Evolutionary conservation across 2,329 filamentous ascomycete species (phyloP).

Genomic region (Colletotrichum sublineola): DNA sequence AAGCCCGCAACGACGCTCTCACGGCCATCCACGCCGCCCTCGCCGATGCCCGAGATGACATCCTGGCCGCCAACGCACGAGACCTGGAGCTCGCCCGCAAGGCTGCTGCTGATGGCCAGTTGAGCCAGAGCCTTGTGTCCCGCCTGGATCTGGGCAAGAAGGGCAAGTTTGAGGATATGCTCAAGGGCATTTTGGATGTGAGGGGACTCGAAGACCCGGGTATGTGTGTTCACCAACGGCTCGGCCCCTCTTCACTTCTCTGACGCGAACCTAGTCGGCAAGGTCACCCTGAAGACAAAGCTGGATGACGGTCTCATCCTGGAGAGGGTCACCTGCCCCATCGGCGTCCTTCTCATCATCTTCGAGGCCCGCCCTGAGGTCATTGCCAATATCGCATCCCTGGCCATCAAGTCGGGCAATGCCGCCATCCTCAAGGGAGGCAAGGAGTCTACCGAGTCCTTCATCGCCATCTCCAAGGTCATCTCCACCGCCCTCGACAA

Average conservation of each 20-base stretch:
- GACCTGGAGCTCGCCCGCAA: conserved; percentile 82
- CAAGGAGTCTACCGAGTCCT: conserved; percentile 96
- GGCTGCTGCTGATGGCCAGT: conserved; percentile 79
- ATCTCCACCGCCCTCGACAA: conserved; percentile 82
- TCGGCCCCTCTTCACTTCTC: background rate
- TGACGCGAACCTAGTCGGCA: conserved; percentile 72
- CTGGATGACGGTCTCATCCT: conserved; percentile 89
- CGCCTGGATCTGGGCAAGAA: conserved; percentile 86
- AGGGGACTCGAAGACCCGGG: conserved; percentile 86
- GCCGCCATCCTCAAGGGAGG: conserved; percentile 96
- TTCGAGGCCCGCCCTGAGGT: conserved; percentile 98
- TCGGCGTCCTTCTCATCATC: conserved; percentile 97
- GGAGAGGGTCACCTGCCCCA: conserved; percentile 91
- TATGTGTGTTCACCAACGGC: conserved; percentile 57
- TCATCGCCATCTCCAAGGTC: conserved; percentile 87
- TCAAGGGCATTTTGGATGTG: conserved; percentile 93
- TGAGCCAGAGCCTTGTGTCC: conserved; percentile 88
- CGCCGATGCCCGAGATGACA: conserved; percentile 74
- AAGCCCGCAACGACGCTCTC: conserved; percentile 86
- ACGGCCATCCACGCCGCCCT: conserved; percentile 87
- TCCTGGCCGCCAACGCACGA: conserved; percentile 87
- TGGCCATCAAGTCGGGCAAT: conserved; percentile 97
- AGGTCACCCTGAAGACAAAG: conserved; percentile 83
- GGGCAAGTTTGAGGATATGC: conserved; percentile 98
- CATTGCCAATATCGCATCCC: conserved; percentile 95